phyloP scores from a whole-genome alignment of 805 yeast genomes.

The Yarrowia keelungensis region DNA sequence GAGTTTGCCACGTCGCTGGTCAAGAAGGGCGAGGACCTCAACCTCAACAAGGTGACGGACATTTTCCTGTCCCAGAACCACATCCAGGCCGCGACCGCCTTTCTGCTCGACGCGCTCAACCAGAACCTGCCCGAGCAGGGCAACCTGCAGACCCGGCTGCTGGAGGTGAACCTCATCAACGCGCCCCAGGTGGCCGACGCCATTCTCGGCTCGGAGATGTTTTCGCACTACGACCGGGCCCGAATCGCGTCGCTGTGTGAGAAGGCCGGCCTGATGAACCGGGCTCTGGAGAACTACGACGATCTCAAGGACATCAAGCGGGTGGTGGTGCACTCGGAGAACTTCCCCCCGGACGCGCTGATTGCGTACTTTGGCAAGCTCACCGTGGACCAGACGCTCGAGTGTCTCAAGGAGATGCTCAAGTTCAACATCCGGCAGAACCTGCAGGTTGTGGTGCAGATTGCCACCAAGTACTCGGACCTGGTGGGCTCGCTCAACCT shows the following conservation, averaged over 20 bases:
- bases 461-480: constrained; percentile 95
- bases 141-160: constrained; percentile 89
- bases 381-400: constrained; percentile 90
- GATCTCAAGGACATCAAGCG: constrained; percentile 95
- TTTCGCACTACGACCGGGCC: constrained; percentile 92
- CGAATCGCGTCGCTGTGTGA: constrained; percentile 92
- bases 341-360: constrained; percentile 90
- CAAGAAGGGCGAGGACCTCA: constrained; percentile 67
- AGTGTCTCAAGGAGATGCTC: constrained; percentile 86
- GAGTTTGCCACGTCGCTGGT: constrained; percentile 92
- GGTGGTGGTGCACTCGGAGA: constrained; percentile 83
- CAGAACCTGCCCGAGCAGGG: constrained; percentile 94
- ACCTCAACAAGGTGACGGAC: constrained; percentile 87
- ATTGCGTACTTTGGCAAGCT: constrained; percentile 90
- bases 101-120: constrained; percentile 92
- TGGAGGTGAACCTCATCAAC: constrained; percentile 89
- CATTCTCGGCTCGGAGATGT: constrained; percentile 92
- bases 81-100: constrained; percentile 98
- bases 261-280: constrained; percentile 92
- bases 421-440: constrained; percentile 80
- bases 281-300: constrained; percentile 95
- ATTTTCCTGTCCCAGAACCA: constrained; percentile 92
- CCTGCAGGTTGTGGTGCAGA: constrained; percentile 92
- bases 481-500: constrained; percentile 84
- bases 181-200: constrained; percentile 99